Evolutionary conservation across 2,329 filamentous ascomycete genomes (phyloP), one percentile per base, ranked within the genome.

Genomic region (Fragosphaeria purpurea): DNA sequence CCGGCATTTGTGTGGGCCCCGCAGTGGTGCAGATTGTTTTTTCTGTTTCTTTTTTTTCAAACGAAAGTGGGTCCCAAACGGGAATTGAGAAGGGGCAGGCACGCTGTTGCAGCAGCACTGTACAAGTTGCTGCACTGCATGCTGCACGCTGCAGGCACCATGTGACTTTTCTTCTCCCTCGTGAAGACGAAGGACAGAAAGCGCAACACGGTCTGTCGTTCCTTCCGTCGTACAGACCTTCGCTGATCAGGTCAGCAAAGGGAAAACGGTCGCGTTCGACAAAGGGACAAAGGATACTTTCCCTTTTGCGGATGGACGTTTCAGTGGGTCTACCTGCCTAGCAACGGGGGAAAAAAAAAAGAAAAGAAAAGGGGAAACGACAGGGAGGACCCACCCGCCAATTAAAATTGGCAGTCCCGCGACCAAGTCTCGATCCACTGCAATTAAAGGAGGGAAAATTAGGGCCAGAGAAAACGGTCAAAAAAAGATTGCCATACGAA

Each of bases 351-450:
- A 13, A 44, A 12, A 13, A n/a, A 33, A 40, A 49, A 47, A 22
- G 31, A 7, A 39, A 44, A 46, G n/a, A 6, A 37, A 34, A 44
- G 10, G 32, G 22, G 22, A 22, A 22, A 2, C 22, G 22, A 2
- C 22, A 22, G 22, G 22, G 22, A 33, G 35, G 46, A 33, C 44
- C 54, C 52, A 56, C 48, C 51, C 42, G 34, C 47, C 45, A 56
- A 50, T 56, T 47, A 56, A 56, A 57, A 53, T 56, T 22, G 22
- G 43, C 51, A 50, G 52, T 55, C 51, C 52, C 51, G 55, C 51
- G 53, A 54, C 52, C 47, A 50, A 49, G 44, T 50, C 49, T 44
- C 46, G 56, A 52, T 53, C 56, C 56, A 57, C 56, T 47, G 54
- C 52, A 57, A 57, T 57, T 52, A 57, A 57, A 57, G 46, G n/a